Evolutionary conservation across 306 rosid species (phyloP).

Genomic region (Ormosia emarginata): DNA sequence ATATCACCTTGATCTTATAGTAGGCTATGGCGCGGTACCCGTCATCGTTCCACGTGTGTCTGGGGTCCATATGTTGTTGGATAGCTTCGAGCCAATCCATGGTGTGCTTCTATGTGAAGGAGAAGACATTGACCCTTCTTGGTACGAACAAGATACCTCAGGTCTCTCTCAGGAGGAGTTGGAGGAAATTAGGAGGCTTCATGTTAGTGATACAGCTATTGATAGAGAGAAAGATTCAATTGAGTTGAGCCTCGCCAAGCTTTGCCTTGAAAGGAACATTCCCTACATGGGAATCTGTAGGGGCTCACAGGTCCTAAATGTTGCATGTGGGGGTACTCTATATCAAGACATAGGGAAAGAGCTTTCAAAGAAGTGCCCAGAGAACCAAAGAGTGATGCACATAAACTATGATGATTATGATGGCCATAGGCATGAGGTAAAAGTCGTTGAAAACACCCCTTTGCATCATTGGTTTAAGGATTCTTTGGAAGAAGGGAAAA

Average conservation of each 20-base stretch:
- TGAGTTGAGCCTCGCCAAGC: conserved; percentile 76
- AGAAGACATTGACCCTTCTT: conserved; percentile 92
- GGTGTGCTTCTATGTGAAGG: conserved; percentile 96
- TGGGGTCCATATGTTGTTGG: conserved; percentile 71
- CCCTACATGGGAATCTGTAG: conserved; percentile 92
- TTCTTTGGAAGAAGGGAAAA: conserved; percentile 49
- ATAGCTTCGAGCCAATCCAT: conserved; percentile 95
- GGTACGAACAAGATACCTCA: conserved; percentile 50
- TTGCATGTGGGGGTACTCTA: conserved; percentile 89
- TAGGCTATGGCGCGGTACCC: conserved; percentile 79
- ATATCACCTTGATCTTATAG: conserved; percentile 91
- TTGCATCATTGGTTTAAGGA: conserved; percentile 75
- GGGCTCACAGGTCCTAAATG: conserved; percentile 83
- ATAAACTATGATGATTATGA: conserved; percentile 82
- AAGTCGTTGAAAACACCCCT: conserved; percentile 72
- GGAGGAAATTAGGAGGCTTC: conserved; percentile 68
- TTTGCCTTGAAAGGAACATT: conserved; percentile 86
- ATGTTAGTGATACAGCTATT: conserved; percentile 77
- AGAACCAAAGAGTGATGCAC: conserved; percentile 49
- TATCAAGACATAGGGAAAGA: conserved; percentile 75
- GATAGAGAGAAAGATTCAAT: conserved; percentile 87
- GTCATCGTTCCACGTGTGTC: conserved; percentile 83
- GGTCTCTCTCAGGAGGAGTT: conserved; percentile 61
- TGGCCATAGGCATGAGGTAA: conserved; percentile 78
- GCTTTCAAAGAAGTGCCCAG: conserved; percentile 37